Evolutionary conservation across 2,329 filamentous ascomycete genomes (phyloP), one percentile per base, ranked within the genome.

Genomic region (Botrytis hyacinthi): DNA sequence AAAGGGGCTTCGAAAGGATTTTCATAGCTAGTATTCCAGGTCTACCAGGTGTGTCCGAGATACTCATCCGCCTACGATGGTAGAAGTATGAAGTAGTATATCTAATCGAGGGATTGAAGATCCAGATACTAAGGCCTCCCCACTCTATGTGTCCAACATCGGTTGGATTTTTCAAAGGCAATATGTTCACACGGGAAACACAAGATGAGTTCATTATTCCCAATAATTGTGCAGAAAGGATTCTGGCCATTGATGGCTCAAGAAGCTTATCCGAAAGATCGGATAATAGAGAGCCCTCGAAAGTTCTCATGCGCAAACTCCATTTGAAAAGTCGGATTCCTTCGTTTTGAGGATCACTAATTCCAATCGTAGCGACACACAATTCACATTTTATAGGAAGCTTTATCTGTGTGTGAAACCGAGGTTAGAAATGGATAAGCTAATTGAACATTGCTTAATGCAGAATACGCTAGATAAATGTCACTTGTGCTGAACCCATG

Each of bases 401-500:
- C n/a, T 68, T 68, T 5, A 32, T 16, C 66, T 68, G 48, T 44
- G 10, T 32, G 48, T n/a, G 20, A 26, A 57, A 32, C 18, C 6
- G 22, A 42, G 3, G 66, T 68, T 68, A 68, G 65, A 67, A 4
- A 10, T 32, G 6, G 35, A 29, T 32, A 44, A 40, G 51, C 18
- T 29, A 42, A 16, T 54, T n/a, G 16, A 29, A 68, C n/a, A 4
- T 68, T 37, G 29, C 66, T 57, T 57, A 18, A 42, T 26, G 9
- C 48, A 22, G 54, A 42, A 8, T 42, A 26, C n/a, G 46, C 51
- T n/a, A 22, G 18, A 68, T 57, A 44, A 46, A 75, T 87, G 84
- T 89, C 79, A 84, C 85, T 88, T 85, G 79, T 77, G 73, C 75
- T 82, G 84, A 88, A 88, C 85, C 82, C 84, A 81, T 80, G 80